phyloP scores from a whole-genome alignment of 2,329 filamentous ascomycete species.

The Penicillium sp. region DNA sequence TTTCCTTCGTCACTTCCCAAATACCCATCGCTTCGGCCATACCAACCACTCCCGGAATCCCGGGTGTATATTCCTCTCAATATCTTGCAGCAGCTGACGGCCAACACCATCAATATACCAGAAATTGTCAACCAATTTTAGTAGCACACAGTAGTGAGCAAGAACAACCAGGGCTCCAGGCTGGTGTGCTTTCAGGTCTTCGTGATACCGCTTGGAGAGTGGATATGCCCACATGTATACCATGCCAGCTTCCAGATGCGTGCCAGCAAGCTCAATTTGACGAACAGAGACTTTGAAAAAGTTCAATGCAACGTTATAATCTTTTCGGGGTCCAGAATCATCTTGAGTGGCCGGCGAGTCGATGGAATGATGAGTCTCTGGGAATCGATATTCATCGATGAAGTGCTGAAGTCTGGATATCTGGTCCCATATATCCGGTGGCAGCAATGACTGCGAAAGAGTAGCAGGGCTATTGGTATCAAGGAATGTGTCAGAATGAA shows the following conservation, averaged over 20 bases:
- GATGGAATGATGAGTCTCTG: neutral
- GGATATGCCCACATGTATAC: conserved; percentile 23
- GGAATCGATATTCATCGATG: conserved; percentile 21
- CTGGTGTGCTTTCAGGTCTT: conserved; percentile 16
- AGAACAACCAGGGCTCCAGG: conserved; percentile 23
- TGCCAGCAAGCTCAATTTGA: conserved; percentile 22
- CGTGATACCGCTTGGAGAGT: conserved; percentile 18
- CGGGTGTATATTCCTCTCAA: conserved; percentile 19
- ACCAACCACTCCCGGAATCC: conserved; percentile 19
- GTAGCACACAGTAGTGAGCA: conserved; percentile 22
- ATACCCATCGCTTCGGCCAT: conserved; percentile 24
- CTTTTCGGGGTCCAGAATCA: conserved; percentile 6
- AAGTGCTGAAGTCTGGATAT: conserved; percentile 17
- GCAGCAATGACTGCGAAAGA: conserved; percentile 20
- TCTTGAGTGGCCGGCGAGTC: neutral
- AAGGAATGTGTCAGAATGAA: neutral
- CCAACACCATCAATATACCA: conserved; percentile 21
- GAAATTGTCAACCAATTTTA: conserved; percentile 16
- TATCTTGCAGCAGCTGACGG: conserved; percentile 19
- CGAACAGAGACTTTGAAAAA: conserved; percentile 14
- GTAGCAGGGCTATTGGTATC: conserved; percentile 11
- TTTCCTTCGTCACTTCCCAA: neutral
- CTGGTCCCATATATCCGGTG: conserved; percentile 19
- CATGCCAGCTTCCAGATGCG: conserved; percentile 23
- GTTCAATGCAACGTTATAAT: conserved; percentile 16